phyloP scores from a whole-genome alignment of 2,329 filamentous ascomycete species.

The Ambrosiella cleistominuta region DNA sequence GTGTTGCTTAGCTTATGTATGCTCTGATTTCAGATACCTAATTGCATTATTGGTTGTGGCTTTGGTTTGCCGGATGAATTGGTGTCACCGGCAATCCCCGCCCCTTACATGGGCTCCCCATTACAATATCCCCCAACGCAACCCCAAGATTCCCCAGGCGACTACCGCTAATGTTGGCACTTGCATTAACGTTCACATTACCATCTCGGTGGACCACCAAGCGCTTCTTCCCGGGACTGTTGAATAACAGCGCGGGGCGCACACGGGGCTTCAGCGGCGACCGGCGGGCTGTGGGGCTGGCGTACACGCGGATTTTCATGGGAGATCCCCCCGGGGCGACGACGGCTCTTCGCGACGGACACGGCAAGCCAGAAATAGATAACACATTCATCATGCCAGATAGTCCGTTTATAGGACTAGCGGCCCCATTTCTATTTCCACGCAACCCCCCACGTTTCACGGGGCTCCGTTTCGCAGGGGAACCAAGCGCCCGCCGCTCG shows the following conservation, averaged over 20 bases:
- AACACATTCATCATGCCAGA: neutral
- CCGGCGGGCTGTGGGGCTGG: neutral
- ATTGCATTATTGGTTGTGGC: too few species aligned
- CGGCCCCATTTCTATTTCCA: neutral
- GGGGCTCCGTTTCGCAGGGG: neutral
- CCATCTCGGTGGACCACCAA: neutral
- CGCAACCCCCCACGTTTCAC: conserved; percentile 1
- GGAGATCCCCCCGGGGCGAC: neutral
- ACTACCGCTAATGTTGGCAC: too few species aligned
- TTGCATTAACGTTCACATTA: neutral
- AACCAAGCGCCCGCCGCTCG: neutral
- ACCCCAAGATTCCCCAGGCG: too few species aligned
- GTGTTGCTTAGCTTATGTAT: too few species aligned
- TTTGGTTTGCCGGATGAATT: too few species aligned
- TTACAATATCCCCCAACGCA: too few species aligned
- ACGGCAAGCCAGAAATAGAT: neutral
- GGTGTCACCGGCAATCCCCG: neutral
- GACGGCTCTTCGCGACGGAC: neutral
- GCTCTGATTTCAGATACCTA: too few species aligned
- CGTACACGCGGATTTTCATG: neutral
- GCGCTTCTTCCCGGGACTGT: neutral
- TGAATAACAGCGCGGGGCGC: neutral
- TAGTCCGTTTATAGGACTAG: conserved; percentile 8
- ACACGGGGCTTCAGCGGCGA: neutral
- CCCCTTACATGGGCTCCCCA: neutral